phyloP scores from a whole-genome alignment of 2,329 filamentous ascomycete genomes.

The Falciphora oryzae region DNA sequence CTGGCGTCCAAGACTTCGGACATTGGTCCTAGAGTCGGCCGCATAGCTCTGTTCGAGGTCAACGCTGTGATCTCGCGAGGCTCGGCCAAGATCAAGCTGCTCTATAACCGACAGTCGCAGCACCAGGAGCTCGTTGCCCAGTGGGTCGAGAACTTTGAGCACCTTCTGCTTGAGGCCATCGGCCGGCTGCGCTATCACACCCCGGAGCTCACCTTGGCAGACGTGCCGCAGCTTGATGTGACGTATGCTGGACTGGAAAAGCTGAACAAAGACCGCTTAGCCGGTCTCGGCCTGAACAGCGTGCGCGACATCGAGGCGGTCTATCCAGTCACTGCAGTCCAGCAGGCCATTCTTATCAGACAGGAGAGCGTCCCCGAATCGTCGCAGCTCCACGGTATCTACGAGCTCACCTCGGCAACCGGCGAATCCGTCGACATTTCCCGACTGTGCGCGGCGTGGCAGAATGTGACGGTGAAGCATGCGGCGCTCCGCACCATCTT shows the following conservation, averaged over 20 bases:
- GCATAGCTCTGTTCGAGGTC: constrained; percentile 46
- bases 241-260: constrained; percentile 39
- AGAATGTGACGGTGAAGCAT: constrained; percentile 40
- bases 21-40: constrained; percentile 38
- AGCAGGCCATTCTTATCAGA: constrained; percentile 44
- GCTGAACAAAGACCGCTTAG: constrained; percentile 37
- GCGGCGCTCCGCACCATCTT: constrained; percentile 45
- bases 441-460: constrained; percentile 44
- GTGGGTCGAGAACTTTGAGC: constrained; percentile 44
- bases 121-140: constrained; percentile 36
- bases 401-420: constrained; percentile 36
- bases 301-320: constrained; percentile 43
- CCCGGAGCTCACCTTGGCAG: constrained; percentile 43
- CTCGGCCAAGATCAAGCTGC: constrained; percentile 37
- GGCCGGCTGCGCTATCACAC: constrained; percentile 33
- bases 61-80: constrained; percentile 41
- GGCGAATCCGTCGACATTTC: constrained; percentile 34
- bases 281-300: constrained; percentile 33
- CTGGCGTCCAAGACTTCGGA: constrained; percentile 35
- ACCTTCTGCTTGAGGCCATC: constrained; percentile 38
- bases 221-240: constrained; percentile 42
- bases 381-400: constrained; percentile 41
- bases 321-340: constrained; percentile 40
- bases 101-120: constrained; percentile 36
- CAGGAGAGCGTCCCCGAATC: constrained; percentile 35